phyloP scores from a whole-genome alignment of 1,284 basidiomycete species.

The Schizophyllum amplum region DNA sequence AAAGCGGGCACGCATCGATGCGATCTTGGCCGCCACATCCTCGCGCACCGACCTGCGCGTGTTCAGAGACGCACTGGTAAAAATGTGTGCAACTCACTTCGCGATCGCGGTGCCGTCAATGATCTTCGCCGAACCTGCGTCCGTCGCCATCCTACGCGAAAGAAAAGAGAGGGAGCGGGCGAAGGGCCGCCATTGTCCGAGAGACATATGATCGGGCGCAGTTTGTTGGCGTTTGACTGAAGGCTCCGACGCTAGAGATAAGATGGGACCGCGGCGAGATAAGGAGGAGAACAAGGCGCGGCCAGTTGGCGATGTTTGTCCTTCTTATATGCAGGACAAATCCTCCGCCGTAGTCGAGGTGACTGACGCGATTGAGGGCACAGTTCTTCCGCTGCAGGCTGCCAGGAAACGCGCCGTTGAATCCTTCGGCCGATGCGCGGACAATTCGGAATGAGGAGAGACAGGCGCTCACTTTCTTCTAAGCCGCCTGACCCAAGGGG shows the following conservation, averaged over 20 bases:
- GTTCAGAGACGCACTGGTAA: constrained; percentile 4
- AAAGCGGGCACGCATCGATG: constrained; percentile 48
- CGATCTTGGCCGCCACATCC: constrained; percentile 62
- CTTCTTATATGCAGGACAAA: neutral
- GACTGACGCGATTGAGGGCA: neutral
- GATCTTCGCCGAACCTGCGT: constrained; percentile 44
- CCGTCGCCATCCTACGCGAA: constrained; percentile 45
- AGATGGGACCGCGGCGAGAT: neutral
- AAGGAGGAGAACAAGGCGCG: neutral
- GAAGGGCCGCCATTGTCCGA: neutral
- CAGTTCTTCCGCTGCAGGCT: neutral
- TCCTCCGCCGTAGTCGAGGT: neutral
- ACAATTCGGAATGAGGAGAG: neutral
- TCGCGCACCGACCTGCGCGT: constrained; percentile 67
- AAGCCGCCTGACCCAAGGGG: neutral
- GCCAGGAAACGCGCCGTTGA: neutral
- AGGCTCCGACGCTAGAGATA: neutral
- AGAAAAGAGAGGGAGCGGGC: constrained; percentile 24
- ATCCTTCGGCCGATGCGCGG: neutral
- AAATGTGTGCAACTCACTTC: constrained; percentile 47
- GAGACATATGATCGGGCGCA: neutral
- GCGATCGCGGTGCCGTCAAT: constrained; percentile 90
- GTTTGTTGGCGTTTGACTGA: neutral
- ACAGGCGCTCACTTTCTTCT: neutral
- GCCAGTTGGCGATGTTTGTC: neutral